Evolutionary conservation across 176 grass and related monocot genomes (phyloP).

Genomic region (Bonia amplexicaulis): DNA sequence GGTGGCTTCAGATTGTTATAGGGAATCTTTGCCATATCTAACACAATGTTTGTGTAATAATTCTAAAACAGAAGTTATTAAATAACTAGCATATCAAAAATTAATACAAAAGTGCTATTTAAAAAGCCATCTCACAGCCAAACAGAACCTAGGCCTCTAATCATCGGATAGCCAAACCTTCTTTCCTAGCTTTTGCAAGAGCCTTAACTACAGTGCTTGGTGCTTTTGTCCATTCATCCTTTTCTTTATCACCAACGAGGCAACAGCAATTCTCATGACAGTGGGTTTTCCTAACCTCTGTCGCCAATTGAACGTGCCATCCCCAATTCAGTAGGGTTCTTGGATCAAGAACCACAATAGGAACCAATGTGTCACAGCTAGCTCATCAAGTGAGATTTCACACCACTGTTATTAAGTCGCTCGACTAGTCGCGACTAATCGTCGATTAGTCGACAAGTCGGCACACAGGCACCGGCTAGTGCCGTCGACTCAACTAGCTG

Average conservation of each 20-base stretch:
- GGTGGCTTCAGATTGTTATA: not conserved
- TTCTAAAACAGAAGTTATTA: not conserved
- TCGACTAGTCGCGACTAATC: too few species aligned
- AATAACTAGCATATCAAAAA: not conserved
- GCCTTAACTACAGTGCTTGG: not conserved
- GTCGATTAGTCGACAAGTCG: too few species aligned
- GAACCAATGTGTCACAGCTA: not conserved
- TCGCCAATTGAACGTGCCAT: not conserved
- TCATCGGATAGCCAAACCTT: not conserved
- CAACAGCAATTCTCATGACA: not conserved
- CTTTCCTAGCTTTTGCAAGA: not conserved
- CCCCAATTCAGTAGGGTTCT: not conserved
- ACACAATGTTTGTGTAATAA: not conserved
- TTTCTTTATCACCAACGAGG: not conserved
- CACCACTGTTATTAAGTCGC: too few species aligned
- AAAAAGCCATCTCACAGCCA: not conserved
- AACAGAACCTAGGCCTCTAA: not conserved
- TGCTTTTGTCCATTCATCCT: not conserved
- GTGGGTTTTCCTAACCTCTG: not conserved
- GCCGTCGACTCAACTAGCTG: too few species aligned
- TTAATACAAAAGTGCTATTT: not conserved
- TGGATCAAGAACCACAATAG: not conserved
- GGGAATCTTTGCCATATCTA: too few species aligned
- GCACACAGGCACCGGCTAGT: too few species aligned
- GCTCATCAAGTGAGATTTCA: not conserved